Evolutionary conservation across 306 rosid species (phyloP), one percentile per base, ranked within the genome.

Genomic region (Sicyos edulis): DNA sequence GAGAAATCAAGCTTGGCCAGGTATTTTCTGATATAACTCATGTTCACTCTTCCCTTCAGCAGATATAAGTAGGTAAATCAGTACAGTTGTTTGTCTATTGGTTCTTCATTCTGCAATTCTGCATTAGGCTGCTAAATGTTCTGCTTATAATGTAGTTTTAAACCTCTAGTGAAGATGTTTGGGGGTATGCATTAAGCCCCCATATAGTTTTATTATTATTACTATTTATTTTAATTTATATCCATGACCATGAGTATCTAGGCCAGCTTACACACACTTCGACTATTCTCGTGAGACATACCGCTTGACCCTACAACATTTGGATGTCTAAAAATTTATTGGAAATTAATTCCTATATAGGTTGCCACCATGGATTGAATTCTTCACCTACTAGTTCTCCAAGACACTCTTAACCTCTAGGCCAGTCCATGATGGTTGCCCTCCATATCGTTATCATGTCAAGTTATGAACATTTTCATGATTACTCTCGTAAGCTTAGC

Each of bases 1-100:
- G 99, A 78, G 99, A 93, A 53, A 87, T 93, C 73, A 93, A 93
- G 84, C 96, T 93, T 85, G 99, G 96, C 51, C 97, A 93, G 99
- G 98, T 88, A 80, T 56, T 65, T 71, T 78, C 57, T 59, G 54
- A 60, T 52, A 49, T 37, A 65, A 51, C 37, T 20, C 60, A 47
- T 62, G 50, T 71, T 59, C 42, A 51, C 53, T 74, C 54, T 17
- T 47, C 54, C 14, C 29, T 21, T 61, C 19, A 16, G 53, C 29
- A 19, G 32, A 10, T 37, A 64, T 37, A 64, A 64, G 52, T 65
- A 65, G 71, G 47, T 37, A 42, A 22, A 34, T 61, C 9, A 9
- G 26, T 34, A 9, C 24, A 34, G 22, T 32, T 61, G 7, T 22
- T 62, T 15, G 24, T 62, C 24, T 62, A 1, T 32, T 62, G 49